phyloP scores from a whole-genome alignment of 2,329 filamentous ascomycete genomes.

The Sarocladium kiliense region DNA sequence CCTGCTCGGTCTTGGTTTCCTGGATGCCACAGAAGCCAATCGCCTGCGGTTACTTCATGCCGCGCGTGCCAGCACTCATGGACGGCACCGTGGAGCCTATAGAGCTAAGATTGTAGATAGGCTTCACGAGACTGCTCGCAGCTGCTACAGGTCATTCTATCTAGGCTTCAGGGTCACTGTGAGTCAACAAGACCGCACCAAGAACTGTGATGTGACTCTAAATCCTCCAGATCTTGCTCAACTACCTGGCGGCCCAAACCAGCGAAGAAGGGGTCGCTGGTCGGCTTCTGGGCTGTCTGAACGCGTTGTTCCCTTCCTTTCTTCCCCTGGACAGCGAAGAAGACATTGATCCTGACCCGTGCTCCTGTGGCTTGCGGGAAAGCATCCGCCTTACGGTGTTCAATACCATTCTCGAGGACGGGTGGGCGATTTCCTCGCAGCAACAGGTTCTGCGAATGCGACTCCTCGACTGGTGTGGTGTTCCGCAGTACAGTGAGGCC shows the following conservation, averaged over 20 bases:
- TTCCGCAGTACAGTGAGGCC: slow-evolving; percentile 23
- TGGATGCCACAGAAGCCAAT: slow-evolving; percentile 28
- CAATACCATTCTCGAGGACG: slow-evolving; percentile 24
- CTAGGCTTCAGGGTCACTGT: slow-evolving; percentile 28
- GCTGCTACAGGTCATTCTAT: slow-evolving; percentile 25
- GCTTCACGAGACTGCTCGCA: slow-evolving; percentile 22
- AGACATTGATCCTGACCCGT: slow-evolving; percentile 22
- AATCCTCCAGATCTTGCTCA: slow-evolving; percentile 23
- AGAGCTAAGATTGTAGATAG: slow-evolving; percentile 22
- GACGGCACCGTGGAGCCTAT: background rate
- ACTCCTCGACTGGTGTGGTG: slow-evolving; percentile 27
- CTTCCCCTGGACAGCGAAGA: slow-evolving; percentile 16
- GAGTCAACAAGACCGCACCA: too few species aligned
- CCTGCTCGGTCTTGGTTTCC: slow-evolving; percentile 24
- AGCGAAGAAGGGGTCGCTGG: slow-evolving; percentile 8
- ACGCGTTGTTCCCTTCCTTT: slow-evolving; percentile 28
- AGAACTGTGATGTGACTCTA: too few species aligned
- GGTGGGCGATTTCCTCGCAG: slow-evolving; percentile 15
- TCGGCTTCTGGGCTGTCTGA: slow-evolving; percentile 28
- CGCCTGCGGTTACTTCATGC: slow-evolving; percentile 20
- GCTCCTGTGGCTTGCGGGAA: slow-evolving; percentile 25
- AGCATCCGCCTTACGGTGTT: slow-evolving; percentile 30
- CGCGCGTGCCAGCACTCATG: background rate
- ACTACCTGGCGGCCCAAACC: slow-evolving; percentile 15
- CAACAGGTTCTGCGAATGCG: slow-evolving; percentile 22